Percentiles rank a stretch among this genome's conserved stretches.
phyloP scores from a whole-genome alignment of 441 rosid species.

The Isatis lusitanica region DNA sequence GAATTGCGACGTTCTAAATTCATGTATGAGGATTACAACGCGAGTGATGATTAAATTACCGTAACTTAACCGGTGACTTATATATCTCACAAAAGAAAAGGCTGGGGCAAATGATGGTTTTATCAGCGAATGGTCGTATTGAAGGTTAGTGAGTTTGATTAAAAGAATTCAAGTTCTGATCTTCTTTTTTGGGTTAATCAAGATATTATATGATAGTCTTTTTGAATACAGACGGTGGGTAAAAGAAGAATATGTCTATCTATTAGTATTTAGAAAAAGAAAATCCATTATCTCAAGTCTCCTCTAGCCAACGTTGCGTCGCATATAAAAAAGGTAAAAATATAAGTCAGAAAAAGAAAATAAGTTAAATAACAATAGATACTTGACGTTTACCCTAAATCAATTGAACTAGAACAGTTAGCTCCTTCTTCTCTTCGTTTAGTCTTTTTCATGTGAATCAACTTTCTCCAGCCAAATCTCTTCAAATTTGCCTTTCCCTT shows the following conservation, averaged over 20 bases:
- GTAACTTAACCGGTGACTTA: too few relatives aligned
- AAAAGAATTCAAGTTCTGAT: background rate
- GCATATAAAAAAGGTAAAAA: background rate
- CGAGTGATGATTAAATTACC: background rate
- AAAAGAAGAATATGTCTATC: too few relatives aligned
- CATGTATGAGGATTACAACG: background rate
- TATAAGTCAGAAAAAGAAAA: background rate
- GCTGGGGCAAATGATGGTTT: too few relatives aligned
- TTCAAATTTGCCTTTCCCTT: background rate
- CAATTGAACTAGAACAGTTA: slow-evolving; percentile 15
- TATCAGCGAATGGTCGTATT: too few relatives aligned
- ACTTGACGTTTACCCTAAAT: background rate
- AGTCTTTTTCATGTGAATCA: background rate
- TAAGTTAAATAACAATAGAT: background rate
- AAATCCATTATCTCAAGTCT: background rate
- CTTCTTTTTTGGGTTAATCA: background rate
- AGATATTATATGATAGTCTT: background rate
- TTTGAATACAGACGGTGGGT: background rate
- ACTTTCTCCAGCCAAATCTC: background rate
- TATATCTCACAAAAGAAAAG: too few relatives aligned
- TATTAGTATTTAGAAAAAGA: too few relatives aligned
- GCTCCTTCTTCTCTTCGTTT: background rate
- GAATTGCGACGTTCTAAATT: background rate
- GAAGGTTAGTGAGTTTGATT: background rate
- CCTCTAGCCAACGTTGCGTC: background rate